Base-by-base conservation (phyloP, 192 early-diverging fungal genomes). In the Paraglomus brasilianum region DNA sequence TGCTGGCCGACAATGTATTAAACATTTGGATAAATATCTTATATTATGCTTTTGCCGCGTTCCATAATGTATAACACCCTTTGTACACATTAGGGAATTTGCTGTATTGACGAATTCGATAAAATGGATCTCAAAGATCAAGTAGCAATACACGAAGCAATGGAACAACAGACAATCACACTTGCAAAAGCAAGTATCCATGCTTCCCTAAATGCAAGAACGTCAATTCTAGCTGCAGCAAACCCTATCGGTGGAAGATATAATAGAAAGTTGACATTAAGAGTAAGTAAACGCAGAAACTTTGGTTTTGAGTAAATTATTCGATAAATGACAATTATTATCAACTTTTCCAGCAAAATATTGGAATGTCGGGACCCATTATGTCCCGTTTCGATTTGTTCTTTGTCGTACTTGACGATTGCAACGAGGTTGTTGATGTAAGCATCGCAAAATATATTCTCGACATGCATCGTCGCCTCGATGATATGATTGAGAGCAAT, bases 61-160 rank as follows among this genome's bases (percentile, higher is more conserved):
- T 38, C 0, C 11, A 21, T 21, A 7, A 41, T 21, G 3, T 47
- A 24, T 19, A 30, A 17, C 6, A 39, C 2, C 50, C 6, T 61
- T 56, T 65, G 39, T 36, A 38, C n/a, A 42, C 1, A 15, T 21
- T 70, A 89, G 91, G 95, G 96, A 49, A 95, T 98, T 66, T 97
- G 95, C 72, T 93, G 92, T 72, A 98, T 98, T 67, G 96, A 98
- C 77, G 96, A 98, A 75, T 98, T 98, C 78, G 95, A 98, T 77
- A 98, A 98, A 82, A 98, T 98, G 96, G 93, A 97, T 50, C 71
- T 94, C 8, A 81, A 81, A 48, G 96, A 98, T 81, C 95, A 97
- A 77, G 95, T 97, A n/a, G 95, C 96, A 36, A 98, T 98, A 82
- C 96, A 98, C 86, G 96, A 98, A 80, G 96, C 95, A 9, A 98